phyloP scores from a whole-genome alignment of 2,329 filamentous ascomycete genomes.

The Sclerotinia minor region DNA sequence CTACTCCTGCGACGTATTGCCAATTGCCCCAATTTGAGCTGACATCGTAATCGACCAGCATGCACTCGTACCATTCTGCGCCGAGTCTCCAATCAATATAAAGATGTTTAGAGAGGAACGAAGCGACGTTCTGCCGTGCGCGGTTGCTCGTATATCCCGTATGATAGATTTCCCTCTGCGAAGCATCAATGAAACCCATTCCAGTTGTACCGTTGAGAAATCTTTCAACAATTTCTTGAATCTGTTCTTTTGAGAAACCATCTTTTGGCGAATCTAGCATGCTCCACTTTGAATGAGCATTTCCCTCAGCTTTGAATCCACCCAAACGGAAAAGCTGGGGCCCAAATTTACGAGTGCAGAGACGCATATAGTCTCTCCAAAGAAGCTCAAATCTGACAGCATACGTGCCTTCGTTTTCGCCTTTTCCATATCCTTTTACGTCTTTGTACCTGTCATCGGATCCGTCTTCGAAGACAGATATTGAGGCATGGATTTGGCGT shows the following conservation, averaged over 20 bases:
- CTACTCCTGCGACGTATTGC: conserved; percentile 79
- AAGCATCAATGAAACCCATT: conserved; percentile 75
- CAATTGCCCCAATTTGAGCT: conserved; percentile 79
- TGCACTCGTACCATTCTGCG: conserved; percentile 78
- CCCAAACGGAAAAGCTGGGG: conserved; percentile 61
- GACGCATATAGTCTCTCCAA: conserved; percentile 79
- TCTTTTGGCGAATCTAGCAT: conserved; percentile 32
- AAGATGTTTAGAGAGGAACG: conserved; percentile 71
- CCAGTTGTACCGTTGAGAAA: conserved; percentile 70
- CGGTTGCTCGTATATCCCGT: conserved; percentile 80
- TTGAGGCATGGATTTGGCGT: conserved; percentile 67
- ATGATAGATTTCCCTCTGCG: conserved; percentile 69
- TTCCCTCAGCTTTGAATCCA: conserved; percentile 57
- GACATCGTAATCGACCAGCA: conserved; percentile 74
- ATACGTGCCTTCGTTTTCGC: conserved; percentile 71
- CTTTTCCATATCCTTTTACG: conserved; percentile 57
- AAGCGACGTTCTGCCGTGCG: conserved; percentile 74
- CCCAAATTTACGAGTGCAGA: conserved; percentile 71
- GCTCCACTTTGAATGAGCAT: conserved; percentile 36
- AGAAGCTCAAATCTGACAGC: conserved; percentile 71
- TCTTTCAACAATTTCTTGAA: conserved; percentile 54
- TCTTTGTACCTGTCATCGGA: conserved; percentile 32
- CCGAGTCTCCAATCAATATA: conserved; percentile 78
- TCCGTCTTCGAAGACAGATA: conserved; percentile 70
- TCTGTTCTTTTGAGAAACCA: conserved; percentile 44